Conservation (phyloP, 139 green algal species). For the Ettlia oleoabundans region DNA sequence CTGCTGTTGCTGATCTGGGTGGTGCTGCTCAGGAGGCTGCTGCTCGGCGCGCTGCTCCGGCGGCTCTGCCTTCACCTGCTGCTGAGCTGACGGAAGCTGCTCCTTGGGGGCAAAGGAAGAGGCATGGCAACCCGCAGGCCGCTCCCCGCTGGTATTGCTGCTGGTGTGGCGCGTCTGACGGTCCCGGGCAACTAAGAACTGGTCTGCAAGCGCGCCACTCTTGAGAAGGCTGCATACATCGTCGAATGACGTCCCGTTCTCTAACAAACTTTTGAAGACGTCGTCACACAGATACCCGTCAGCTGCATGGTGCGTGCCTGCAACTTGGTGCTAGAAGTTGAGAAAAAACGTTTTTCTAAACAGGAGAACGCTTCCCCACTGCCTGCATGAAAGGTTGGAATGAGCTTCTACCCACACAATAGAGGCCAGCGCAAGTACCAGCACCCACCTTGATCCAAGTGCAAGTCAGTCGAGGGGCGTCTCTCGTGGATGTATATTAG, state of each 20-base stretch:
- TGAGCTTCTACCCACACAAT: too few relatives aligned
- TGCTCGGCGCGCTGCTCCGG: not conserved
- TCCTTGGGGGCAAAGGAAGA: too few relatives aligned
- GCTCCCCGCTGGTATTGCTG: not conserved
- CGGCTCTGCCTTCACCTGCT: not conserved
- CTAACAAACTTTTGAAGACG: not conserved
- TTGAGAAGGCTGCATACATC: not conserved
- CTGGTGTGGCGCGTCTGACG: not conserved
- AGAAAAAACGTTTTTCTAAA: not conserved
- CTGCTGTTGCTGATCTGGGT: not conserved
- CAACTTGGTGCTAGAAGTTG: not conserved
- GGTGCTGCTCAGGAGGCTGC: too few relatives aligned
- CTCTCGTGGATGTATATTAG: slow-evolving; percentile 6
- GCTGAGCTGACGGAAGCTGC: not conserved
- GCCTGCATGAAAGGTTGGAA: too few relatives aligned
- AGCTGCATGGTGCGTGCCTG: not conserved
- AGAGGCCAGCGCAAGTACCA: too few relatives aligned
- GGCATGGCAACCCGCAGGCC: too few relatives aligned
- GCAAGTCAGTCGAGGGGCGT: not conserved
- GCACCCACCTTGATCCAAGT: not conserved
- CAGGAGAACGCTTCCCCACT: not conserved
- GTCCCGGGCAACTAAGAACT: not conserved
- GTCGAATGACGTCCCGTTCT: not conserved
- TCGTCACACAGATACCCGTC: slow-evolving; percentile 1
- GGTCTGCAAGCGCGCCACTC: slow-evolving; percentile 1